Evolutionary conservation across 2,329 filamentous ascomycete genomes (phyloP), one percentile per base, ranked within the genome.

Genomic region (Talaromyces sp.): DNA sequence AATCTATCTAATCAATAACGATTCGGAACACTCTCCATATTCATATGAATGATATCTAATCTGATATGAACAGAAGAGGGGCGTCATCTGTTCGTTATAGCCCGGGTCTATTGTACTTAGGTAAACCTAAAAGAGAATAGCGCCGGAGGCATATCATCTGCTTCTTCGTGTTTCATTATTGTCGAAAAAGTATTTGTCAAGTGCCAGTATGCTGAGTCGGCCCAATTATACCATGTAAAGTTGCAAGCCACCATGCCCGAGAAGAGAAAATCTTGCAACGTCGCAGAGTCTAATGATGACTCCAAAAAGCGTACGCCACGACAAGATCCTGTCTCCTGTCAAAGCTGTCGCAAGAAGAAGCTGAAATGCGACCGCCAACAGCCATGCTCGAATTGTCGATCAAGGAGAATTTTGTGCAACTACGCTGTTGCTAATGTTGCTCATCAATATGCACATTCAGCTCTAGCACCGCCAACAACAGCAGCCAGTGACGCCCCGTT

Each of bases 281-380:
- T 7, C 5, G 25, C 15, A n/a, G 22, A n/a, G 19, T 29, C 27
- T 6, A 11, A 17, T 8, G 58, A 68, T 1, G 6, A 43, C 3
- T 17, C 66, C 1, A 65, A 62, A n/a, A 74, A 72, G 58, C 69
- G 68, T 6, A 47, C 65, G 27, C 67, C 68, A 8, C 61, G 76
- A 49, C 77, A 79, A 66, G 75, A 78, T 17, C 78, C 78, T 0
- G 76, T 80, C 1, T 80, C 78, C 0, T 80, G 78, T 58, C 73
- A 75, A 13, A 77, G 73, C 8, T 80, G 78, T 61, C 72, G 77
- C 2, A 70, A 71, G 67, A 77, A 77, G 68, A 79, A 85, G 78
- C 81, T 86, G 43, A 86, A 84, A 75, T 86, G 84, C 71, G 81
- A 85, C 70, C 80, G 83, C 3, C 79, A 79, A 54, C 73, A 78